A percentile compares a stretch with the other conserved stretches of the same genome.
Evolutionary conservation across 2,329 filamentous ascomycete species (phyloP).

Genomic region (Cladosporium sp.): DNA sequence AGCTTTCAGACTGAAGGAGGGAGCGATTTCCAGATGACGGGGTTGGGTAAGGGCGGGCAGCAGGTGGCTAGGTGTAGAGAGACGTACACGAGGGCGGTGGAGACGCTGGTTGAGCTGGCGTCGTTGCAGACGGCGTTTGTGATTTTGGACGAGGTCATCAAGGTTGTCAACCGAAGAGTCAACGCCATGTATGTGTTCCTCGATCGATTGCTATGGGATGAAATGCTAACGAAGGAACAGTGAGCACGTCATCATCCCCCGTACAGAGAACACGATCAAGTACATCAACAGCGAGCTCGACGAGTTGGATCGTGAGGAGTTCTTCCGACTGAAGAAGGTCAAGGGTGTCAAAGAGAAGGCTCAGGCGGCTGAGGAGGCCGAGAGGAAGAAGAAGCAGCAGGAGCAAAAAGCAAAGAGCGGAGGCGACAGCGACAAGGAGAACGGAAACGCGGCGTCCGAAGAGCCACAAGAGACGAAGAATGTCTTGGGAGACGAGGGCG

Average conservation of each 20-base stretch:
- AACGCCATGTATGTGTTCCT: constrained; percentile 71
- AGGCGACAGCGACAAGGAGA: constrained; percentile 25
- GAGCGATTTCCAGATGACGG: constrained; percentile 94
- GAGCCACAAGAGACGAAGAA: constrained; percentile 23
- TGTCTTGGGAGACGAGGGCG: constrained; percentile 31
- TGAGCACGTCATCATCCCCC: constrained; percentile 92
- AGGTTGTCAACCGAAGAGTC: constrained; percentile 96
- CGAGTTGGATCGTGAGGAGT: constrained; percentile 95
- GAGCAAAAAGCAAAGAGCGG: constrained; percentile 11
- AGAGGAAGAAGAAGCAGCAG: constrained; percentile 22
- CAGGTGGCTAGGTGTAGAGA: constrained; percentile 93
- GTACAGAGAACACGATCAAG: constrained; percentile 99
- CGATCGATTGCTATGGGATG: neutral
- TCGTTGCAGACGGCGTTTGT: constrained; percentile 97
- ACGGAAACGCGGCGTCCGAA: constrained; percentile 15
- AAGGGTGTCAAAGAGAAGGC: constrained; percentile 61
- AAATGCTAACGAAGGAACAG: constrained; percentile 33
- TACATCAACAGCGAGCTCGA: constrained; percentile 99
- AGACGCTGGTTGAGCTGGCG: constrained; percentile 89
- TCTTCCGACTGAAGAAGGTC: constrained; percentile 94
- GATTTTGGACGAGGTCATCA: constrained; percentile 97
- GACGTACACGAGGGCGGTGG: constrained; percentile 91
- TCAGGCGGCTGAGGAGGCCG: constrained; percentile 34
- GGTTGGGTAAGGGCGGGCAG: constrained; percentile 92
- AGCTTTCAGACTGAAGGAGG: constrained; percentile 81